Conservation (phyloP, 2,329 filamentous ascomycete genomes). For the Bipolaris victoriae region DNA sequence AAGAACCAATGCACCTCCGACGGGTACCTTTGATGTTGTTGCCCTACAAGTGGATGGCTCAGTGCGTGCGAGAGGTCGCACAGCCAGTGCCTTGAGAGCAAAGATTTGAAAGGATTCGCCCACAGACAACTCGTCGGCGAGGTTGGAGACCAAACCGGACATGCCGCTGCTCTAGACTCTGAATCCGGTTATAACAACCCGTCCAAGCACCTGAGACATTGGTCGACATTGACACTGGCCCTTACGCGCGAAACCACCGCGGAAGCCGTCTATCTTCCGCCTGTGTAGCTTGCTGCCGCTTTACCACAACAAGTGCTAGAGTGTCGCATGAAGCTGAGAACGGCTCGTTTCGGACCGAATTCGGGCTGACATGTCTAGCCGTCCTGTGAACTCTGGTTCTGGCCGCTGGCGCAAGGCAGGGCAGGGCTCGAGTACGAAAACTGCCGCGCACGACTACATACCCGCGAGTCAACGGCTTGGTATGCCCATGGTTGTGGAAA, state of each 20-base stretch:
- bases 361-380: constrained; percentile 8
- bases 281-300: not conserved
- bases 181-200: constrained; percentile 9
- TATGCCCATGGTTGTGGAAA: not conserved
- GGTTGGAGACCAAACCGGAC: constrained; percentile 1
- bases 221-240: constrained; percentile 2
- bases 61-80: constrained; percentile 3
- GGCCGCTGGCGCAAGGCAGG: not conserved
- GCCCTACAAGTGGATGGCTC: constrained; percentile 2
- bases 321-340: constrained; percentile 8
- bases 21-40: not conserved
- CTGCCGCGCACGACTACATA: not conserved
- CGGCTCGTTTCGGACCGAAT: constrained; percentile 11
- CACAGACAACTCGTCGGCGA: constrained; percentile 7
- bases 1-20: constrained; percentile 2
- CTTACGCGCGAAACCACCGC: constrained; percentile 4
- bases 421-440: not conserved
- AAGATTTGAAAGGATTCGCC: constrained; percentile 3
- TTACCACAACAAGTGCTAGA: constrained; percentile 12
- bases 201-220: constrained; percentile 4
- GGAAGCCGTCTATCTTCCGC: constrained; percentile 4
- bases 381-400: constrained; percentile 6
- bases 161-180: constrained; percentile 11
- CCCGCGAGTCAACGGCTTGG: constrained; percentile 5
- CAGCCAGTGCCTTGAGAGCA: constrained; percentile 2